Conservation (phyloP, 2,329 filamentous ascomycete species). For the Fonsecaea erecta region DNA sequence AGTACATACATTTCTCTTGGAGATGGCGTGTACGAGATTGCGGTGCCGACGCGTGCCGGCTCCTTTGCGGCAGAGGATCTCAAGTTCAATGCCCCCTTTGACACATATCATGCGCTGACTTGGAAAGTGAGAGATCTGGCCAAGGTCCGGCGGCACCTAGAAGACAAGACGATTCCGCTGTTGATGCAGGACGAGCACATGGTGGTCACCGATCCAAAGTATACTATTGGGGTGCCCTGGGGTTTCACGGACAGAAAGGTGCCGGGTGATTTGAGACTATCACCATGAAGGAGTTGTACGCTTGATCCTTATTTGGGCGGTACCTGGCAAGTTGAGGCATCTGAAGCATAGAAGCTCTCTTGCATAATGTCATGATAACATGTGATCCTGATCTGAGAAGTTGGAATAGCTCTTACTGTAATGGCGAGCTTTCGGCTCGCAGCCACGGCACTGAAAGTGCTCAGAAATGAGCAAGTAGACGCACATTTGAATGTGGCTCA, state of each 20-base stretch:
- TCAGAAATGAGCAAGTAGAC: neutral
- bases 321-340: neutral
- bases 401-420: neutral
- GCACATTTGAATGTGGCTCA: neutral
- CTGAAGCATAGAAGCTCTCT: neutral
- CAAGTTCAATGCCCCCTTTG: slow-evolving; percentile 6
- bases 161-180: neutral
- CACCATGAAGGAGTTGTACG: neutral
- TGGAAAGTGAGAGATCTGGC: neutral
- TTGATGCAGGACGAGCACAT: slow-evolving; percentile 5
- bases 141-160: neutral
- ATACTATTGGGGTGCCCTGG: neutral
- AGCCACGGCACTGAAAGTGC: neutral
- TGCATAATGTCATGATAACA: neutral
- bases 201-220: neutral
- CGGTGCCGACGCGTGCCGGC: neutral
- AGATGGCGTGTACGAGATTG: slow-evolving; percentile 1
- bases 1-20: slow-evolving; percentile 8
- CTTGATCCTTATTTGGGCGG: neutral
- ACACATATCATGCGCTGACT: neutral
- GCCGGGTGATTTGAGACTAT: neutral
- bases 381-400: too few species aligned
- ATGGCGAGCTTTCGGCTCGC: neutral
- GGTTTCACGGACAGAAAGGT: neutral
- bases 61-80: slow-evolving; percentile 7